phyloP scores from a whole-genome alignment of 106 monocot genomes.

The Posidonia australis region DNA sequence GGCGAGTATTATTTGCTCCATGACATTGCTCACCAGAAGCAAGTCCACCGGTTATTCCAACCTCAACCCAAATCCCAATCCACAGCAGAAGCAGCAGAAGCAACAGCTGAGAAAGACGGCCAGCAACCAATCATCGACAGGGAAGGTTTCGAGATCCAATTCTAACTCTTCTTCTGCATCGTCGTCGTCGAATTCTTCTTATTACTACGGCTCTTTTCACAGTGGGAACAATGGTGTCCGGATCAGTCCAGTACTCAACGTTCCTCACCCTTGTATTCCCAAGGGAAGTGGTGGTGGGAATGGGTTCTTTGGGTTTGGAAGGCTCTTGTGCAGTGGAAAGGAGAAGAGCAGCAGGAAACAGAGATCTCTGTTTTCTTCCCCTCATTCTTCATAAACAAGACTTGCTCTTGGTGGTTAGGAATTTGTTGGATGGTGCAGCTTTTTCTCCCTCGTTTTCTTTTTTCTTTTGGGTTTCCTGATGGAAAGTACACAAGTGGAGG shows the following conservation, averaged over 20 bases:
- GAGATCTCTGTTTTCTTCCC: neutral
- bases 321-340: slow-evolving; percentile 8
- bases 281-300: neutral
- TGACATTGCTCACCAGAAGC: slow-evolving; percentile 9
- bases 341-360: slow-evolving; percentile 5
- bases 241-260: slow-evolving; percentile 18
- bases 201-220: neutral
- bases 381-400: neutral
- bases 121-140: neutral
- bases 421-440: no score
- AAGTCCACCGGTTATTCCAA: slow-evolving; percentile 8
- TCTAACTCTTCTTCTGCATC: neutral
- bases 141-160: neutral
- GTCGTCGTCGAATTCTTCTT: neutral
- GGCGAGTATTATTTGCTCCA: neutral
- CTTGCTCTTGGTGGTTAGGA: no score
- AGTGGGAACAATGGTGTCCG: slow-evolving; percentile 5
- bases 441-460: no score
- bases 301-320: slow-evolving; percentile 5
- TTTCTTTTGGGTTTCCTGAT: no score
- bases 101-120: neutral
- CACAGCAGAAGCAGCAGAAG: neutral
- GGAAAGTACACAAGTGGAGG: no score
- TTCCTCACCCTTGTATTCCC: slow-evolving; percentile 5
- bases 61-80: neutral